Evolutionary conservation across 805 yeast genomes (phyloP).

Genomic region (Saturnispora besseyi): DNA sequence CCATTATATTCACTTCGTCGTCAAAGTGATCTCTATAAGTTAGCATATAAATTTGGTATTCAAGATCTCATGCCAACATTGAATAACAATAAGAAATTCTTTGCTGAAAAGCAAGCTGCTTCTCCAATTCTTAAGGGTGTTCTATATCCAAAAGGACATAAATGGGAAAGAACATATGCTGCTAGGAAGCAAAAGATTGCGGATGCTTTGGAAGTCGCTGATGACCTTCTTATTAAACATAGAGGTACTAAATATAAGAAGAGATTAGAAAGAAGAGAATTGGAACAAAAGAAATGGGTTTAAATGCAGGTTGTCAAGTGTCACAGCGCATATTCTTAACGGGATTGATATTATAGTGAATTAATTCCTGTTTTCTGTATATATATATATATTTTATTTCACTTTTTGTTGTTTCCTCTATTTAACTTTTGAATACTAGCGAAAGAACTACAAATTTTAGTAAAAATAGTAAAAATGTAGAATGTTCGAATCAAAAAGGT

Average conservation of each 20-base stretch:
- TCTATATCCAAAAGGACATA: constrained; percentile 66
- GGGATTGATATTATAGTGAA: too few species aligned
- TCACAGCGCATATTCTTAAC: too few species aligned
- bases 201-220: constrained; percentile 59
- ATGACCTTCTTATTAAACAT: constrained; percentile 54
- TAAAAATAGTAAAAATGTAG: too few species aligned
- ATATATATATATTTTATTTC: constrained; percentile 7
- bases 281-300: constrained; percentile 31
- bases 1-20: constrained; percentile 75
- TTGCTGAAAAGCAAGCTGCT: constrained; percentile 62
- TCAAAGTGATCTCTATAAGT: constrained; percentile 73
- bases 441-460: too few species aligned
- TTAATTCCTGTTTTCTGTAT: neutral
- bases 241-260: constrained; percentile 46
- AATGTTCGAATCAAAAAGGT: too few species aligned
- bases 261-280: constrained; percentile 35
- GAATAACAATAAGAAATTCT: constrained; percentile 57
- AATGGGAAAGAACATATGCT: constrained; percentile 62
- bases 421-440: too few species aligned
- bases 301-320: constrained; percentile 10
- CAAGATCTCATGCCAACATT: constrained; percentile 65
- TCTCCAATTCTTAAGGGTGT: constrained; percentile 73
- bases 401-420: too few species aligned
- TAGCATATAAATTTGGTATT: constrained; percentile 76
- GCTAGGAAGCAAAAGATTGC: constrained; percentile 51